Base-by-base conservation (phyloP, 177 flowering plant genomes). In the Vitis hybrid region DNA sequence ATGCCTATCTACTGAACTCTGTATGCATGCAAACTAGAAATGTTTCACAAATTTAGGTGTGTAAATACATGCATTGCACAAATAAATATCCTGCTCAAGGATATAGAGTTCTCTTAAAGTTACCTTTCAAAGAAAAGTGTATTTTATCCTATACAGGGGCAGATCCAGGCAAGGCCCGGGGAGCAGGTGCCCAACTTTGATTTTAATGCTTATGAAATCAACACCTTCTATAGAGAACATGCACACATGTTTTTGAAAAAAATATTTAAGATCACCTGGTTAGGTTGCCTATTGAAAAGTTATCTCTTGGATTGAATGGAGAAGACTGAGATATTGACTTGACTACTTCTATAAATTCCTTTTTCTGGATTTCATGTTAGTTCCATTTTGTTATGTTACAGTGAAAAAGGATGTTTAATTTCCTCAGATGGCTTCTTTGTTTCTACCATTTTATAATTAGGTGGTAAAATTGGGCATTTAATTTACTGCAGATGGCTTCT, bases 401-500 rank as follows among this genome's bases (percentile, higher is more conserved):
- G 45, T 39, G 45, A 39, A 39, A 39, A 39, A 7, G 45, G 45
- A 5, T 39, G 8, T 7, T 5, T 39, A 39, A 39, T 39, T 0
- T 26, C 29, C 0, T 26, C 29, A 1, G 45, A 39, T 39, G 45
- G 45, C 45, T 39, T 39, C 45, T 39, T 39, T 39, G 45, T 39
- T 69, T 29, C 29, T 7, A 45, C 29, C 10, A 56, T 60, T 29
- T 51, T 18, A 68, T 51, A 56, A 15, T 45, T 39, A 5, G 45
- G 53, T 10, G 14, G 13, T 60, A 5, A 72, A 56, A 31, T 2
- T 69, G 22, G 19, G 58, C 29, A 16, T 70, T 64, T 45, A 39
- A 65, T 73, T 61, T 72, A 53, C 50, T 78, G 51, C 89, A 92
- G 97, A 70, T 94, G 98, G 98, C 92, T 94, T 73, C 98, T 94